Base-by-base conservation (phyloP, 345 rosid species). In the Mangifera indica region DNA sequence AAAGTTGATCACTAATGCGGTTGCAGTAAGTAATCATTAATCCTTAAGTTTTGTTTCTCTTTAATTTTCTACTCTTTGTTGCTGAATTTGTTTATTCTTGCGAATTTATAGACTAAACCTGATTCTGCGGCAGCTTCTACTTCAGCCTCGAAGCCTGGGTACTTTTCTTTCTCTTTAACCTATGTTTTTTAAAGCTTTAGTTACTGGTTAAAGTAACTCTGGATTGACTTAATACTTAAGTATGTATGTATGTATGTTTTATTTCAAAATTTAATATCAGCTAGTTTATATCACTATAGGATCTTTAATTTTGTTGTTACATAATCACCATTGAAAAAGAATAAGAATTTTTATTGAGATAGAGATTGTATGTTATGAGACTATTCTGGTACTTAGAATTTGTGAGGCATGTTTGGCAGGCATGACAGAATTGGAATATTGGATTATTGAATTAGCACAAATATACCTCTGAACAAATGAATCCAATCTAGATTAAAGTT, bases 101-200 rank as follows among this genome's bases (percentile, higher is more conserved):
- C 77, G 74, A 10, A 24, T 81, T 62, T 70, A 64, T 62, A 91
- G 97, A 88, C 95, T 5, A 88, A 87, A 73, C 71, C 85, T 26
- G 95, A 87, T 72, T 78, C 89, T 71, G 77, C 89, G 1, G 79
- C 89, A 0, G 79, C 84, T 74, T 79, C 97, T 20, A 70, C 46
- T 2, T 67, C 89, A 0, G 75, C 88, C 14, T 82, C 89, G 25
- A 88, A 84, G 75, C 63, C 87, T 32, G 98, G 98, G 97, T 89
- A 81, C 15, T 12, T 51, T 18, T 48, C 12, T 24, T 48, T 5
- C 12, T 15, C 22, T 40, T 21, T 48, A 24, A 65, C n/a, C 42
- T n/a, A 20, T 20, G 37, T 44, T 46, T 63, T 58, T 2, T 12
- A n/a, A 3, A 37, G 42, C 34, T 13, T 34, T 53, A 54, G 22